Evolutionary conservation across 2,329 filamentous ascomycete genomes (phyloP).

Genomic region (Botrytis tulipae): DNA sequence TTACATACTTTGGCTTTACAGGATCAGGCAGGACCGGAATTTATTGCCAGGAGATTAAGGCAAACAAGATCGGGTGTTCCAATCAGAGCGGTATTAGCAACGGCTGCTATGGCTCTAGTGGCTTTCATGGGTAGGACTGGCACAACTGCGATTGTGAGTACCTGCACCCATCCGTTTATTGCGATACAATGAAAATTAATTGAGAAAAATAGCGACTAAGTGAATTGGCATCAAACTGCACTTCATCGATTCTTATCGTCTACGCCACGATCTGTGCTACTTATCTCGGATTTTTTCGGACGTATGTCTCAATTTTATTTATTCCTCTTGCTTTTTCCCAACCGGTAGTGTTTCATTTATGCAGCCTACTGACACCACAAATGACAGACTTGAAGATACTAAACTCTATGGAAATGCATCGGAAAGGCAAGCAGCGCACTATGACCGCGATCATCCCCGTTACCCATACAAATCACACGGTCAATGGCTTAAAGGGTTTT

Average conservation of each 20-base stretch:
- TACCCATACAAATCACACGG: slow-evolving; percentile 44
- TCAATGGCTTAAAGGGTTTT: slow-evolving; percentile 42
- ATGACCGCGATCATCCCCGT: slow-evolving; percentile 40
- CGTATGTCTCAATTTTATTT: slow-evolving; percentile 31
- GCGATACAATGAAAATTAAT: slow-evolving; percentile 16
- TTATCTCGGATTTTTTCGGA: slow-evolving; percentile 43
- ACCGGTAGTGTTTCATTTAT: not conserved
- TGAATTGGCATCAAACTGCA: slow-evolving; percentile 42
- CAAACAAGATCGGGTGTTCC: slow-evolving; percentile 43
- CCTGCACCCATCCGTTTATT: not conserved
- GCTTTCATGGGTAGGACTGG: slow-evolving; percentile 44
- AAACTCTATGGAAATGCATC: slow-evolving; percentile 43
- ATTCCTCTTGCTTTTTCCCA: not conserved
- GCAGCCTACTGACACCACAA: not conserved
- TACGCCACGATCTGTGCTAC: slow-evolving; percentile 44
- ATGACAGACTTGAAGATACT: slow-evolving; percentile 40
- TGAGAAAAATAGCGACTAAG: slow-evolving; percentile 37
- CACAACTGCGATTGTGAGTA: slow-evolving; percentile 40
- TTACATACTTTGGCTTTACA: slow-evolving; percentile 42
- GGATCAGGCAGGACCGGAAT: slow-evolving; percentile 43
- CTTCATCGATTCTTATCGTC: slow-evolving; percentile 43
- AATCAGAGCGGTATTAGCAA: slow-evolving; percentile 43
- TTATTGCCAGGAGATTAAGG: slow-evolving; percentile 42
- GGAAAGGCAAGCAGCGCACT: slow-evolving; percentile 40
- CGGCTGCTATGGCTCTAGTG: slow-evolving; percentile 42